A percentile compares a stretch with the other conserved stretches of the same genome.
Evolutionary conservation across 2,329 filamentous ascomycete species (phyloP).

Genomic region (Colletotrichum sp.): DNA sequence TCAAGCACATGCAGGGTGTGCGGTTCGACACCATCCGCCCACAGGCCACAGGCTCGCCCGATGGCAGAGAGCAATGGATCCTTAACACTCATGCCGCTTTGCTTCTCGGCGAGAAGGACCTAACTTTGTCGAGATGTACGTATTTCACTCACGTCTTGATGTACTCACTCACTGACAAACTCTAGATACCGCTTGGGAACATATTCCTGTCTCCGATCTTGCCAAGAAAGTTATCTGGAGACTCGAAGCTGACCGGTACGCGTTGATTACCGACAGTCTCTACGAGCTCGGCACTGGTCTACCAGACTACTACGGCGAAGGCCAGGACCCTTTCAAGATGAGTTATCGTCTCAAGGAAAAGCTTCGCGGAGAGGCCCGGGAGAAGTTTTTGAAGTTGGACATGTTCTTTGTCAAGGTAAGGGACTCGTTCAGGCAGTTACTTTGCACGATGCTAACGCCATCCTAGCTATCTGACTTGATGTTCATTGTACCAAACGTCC

Average conservation of each 20-base stretch:
- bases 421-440: constrained; percentile 14
- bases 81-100: constrained; percentile 69
- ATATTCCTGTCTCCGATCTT: constrained; percentile 54
- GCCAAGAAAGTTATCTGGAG: constrained; percentile 67
- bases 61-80: constrained; percentile 70
- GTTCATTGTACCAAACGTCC: constrained; percentile 59
- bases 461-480: constrained; percentile 66
- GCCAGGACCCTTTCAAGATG: constrained; percentile 48
- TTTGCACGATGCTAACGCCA: constrained; percentile 15
- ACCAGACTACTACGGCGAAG: constrained; percentile 53
- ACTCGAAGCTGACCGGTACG: constrained; percentile 61
- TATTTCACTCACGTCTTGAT: constrained; percentile 9
- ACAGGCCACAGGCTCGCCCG: constrained; percentile 54
- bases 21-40: constrained; percentile 68
- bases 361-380: constrained; percentile 54
- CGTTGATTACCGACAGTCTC: constrained; percentile 54
- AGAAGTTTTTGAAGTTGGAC: constrained; percentile 61
- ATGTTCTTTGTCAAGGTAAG: constrained; percentile 72
- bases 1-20: constrained; percentile 63
- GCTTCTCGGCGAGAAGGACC: constrained; percentile 68
- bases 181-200: constrained; percentile 64
- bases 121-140: constrained; percentile 64
- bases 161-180: background rate
- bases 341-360: constrained; percentile 47
- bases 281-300: constrained; percentile 60